phyloP scores from a whole-genome alignment of 1,284 basidiomycete genomes.

The Ceratobasidium theobromae region DNA sequence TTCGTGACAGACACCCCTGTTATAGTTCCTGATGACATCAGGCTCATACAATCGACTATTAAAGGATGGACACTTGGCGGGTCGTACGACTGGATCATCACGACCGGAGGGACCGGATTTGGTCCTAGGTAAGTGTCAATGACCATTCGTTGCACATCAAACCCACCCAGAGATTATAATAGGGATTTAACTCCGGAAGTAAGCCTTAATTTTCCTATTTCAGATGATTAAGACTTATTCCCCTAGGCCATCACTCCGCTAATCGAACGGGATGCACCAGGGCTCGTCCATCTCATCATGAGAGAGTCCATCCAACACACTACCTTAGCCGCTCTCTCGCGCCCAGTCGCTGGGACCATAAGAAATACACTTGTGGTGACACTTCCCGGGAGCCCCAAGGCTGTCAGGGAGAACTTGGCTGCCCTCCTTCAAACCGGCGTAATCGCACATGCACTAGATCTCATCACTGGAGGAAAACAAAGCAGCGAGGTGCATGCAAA shows the following conservation, averaged over 20 bases:
- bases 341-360: conserved; percentile 76
- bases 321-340: conserved; percentile 76
- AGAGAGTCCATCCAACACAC: conserved; percentile 70
- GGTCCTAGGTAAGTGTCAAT: conserved; percentile 49
- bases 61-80: conserved; percentile 5
- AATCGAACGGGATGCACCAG: conserved; percentile 72
- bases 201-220: conserved; percentile 27
- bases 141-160: background rate
- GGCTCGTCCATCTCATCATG: conserved; percentile 76
- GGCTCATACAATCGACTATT: conserved; percentile 5
- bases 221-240: background rate
- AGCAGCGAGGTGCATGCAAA: conserved; percentile 53
- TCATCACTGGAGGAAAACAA: conserved; percentile 71
- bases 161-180: background rate
- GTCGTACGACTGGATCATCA: conserved; percentile 63
- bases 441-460: conserved; percentile 70
- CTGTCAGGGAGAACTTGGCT: conserved; percentile 75
- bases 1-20: conserved; percentile 5
- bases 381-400: conserved; percentile 82
- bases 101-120: conserved; percentile 86
- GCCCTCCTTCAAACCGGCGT: conserved; percentile 61
- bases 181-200: conserved; percentile 83
- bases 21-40: conserved; percentile 31
- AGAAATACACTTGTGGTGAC: conserved; percentile 68
- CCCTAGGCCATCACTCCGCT: conserved; percentile 67